Conservation (phyloP, 768 basidiomycete genomes). For the Rossbeevera mucosa region DNA sequence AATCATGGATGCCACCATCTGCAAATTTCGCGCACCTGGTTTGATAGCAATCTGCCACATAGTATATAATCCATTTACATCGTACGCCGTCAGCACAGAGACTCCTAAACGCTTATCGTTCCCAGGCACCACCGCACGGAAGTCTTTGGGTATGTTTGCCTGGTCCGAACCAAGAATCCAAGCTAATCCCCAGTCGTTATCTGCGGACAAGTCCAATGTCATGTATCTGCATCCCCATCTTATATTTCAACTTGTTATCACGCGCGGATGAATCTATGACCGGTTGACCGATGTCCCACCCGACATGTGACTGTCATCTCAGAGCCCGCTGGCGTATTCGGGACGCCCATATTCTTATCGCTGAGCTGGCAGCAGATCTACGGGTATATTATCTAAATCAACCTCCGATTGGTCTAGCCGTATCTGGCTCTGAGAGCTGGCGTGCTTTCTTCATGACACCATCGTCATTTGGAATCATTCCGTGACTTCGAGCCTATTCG, state of each 20-base stretch:
- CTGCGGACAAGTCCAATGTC: background rate
- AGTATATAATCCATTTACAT: too few species aligned
- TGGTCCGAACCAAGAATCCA: background rate
- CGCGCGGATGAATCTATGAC: background rate
- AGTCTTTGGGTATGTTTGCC: background rate
- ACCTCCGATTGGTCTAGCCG: background rate
- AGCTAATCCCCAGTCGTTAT: too few species aligned
- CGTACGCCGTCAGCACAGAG: too few species aligned
- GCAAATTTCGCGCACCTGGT: background rate
- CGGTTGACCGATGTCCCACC: background rate
- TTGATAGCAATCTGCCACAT: too few species aligned
- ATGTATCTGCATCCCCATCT: background rate
- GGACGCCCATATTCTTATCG: background rate
- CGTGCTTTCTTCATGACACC: background rate
- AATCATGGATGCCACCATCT: background rate
- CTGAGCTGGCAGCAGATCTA: too few species aligned
- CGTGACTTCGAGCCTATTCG: too few species aligned
- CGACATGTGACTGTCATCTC: too few species aligned
- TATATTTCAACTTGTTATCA: too few species aligned
- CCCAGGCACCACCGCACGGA: background rate
- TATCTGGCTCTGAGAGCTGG: background rate
- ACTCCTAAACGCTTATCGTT: too few species aligned
- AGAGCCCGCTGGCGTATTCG: background rate
- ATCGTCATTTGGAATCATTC: background rate
- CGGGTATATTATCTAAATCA: too few species aligned